These are phyloP conservation scores for Metroxylon sagu DNA, from an alignment of 176 grass and related monocot species.

Conservation along the genomic window DNA sequence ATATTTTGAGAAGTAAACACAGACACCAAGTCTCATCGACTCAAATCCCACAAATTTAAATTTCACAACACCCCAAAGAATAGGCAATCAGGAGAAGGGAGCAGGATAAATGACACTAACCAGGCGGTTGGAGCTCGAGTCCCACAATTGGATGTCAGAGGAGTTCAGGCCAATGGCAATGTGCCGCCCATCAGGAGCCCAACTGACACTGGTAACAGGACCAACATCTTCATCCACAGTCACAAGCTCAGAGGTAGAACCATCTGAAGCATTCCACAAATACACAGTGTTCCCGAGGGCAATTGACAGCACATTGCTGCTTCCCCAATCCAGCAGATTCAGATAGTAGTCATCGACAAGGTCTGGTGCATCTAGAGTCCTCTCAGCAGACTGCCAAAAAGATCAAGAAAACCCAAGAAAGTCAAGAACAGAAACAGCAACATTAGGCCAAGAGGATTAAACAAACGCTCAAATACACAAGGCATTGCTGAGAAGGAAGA, in stretches of 20 bases:
- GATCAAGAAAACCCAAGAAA: neutral
- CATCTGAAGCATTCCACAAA: slow-evolving; percentile 44
- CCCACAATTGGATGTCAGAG: slow-evolving; percentile 60
- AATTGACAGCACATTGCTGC: slow-evolving; percentile 54
- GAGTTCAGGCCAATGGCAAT: slow-evolving; percentile 55
- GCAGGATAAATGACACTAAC: slow-evolving; percentile 13
- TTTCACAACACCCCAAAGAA: too few species aligned
- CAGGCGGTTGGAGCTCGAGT: slow-evolving; percentile 42
- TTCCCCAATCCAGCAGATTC: slow-evolving; percentile 67
- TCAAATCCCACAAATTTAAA: too few species aligned
- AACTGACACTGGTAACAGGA: slow-evolving; percentile 57
- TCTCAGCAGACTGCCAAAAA: slow-evolving; percentile 46
- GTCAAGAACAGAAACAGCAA: neutral
- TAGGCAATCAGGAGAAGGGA: neutral
- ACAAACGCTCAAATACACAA: too few species aligned
- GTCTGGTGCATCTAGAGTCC: slow-evolving; percentile 56
- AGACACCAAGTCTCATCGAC: too few species aligned
- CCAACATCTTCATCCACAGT: slow-evolving; percentile 48
- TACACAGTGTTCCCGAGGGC: slow-evolving; percentile 51
- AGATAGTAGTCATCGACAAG: slow-evolving; percentile 71
- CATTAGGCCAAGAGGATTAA: too few species aligned
- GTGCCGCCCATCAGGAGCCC: slow-evolving; percentile 53
- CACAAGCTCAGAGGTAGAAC: slow-evolving; percentile 55
- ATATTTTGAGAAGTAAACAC: too few species aligned
- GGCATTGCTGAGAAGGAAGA: neutral